These are phyloP conservation scores for Cicer cuneatum DNA, from an alignment of 306 rosid species.

Conservation along the genomic window DNA sequence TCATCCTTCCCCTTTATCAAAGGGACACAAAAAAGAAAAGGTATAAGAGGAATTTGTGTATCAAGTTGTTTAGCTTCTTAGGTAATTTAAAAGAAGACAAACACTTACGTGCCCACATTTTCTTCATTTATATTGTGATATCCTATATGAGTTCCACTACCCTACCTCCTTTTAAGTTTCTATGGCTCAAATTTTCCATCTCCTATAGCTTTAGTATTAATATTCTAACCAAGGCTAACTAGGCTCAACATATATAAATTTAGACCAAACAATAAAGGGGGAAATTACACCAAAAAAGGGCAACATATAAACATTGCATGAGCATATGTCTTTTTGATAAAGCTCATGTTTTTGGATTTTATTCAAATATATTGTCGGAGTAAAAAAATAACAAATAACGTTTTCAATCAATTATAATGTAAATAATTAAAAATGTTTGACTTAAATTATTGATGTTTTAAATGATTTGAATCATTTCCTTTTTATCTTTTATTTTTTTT, in stretches of 20 bases:
- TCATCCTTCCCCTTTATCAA: constrained; percentile 27
- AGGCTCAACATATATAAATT: constrained; percentile 8
- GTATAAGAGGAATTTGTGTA: constrained; percentile 1
- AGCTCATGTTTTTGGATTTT: too few relatives aligned
- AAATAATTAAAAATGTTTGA: too few relatives aligned
- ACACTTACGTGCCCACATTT: constrained; percentile 38
- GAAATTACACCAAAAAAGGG: too few relatives aligned
- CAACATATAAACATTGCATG: not conserved
- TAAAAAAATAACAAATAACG: too few relatives aligned
- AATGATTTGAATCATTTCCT: too few relatives aligned
- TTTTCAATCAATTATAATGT: too few relatives aligned
- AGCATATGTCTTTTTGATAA: too few relatives aligned
- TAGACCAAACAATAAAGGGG: not conserved
- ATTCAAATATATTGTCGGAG: too few relatives aligned
- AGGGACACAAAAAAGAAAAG: constrained; percentile 29
- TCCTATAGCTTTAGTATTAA: constrained; percentile 15
- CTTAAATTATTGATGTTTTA: too few relatives aligned
- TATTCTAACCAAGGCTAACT: constrained; percentile 30
- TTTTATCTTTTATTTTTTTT: too few relatives aligned
- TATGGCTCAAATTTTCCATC: constrained; percentile 29
- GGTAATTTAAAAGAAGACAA: constrained; percentile 39
- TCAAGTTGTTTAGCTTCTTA: constrained; percentile 44
- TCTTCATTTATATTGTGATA: constrained; percentile 38
- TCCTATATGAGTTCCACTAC: constrained; percentile 53
- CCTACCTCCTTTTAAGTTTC: constrained; percentile 24